Evolutionary conservation across 371 early-diverging fungal species (phyloP), one percentile per base, ranked within the genome.

Genomic region (Lichtheimia hyalospora): DNA sequence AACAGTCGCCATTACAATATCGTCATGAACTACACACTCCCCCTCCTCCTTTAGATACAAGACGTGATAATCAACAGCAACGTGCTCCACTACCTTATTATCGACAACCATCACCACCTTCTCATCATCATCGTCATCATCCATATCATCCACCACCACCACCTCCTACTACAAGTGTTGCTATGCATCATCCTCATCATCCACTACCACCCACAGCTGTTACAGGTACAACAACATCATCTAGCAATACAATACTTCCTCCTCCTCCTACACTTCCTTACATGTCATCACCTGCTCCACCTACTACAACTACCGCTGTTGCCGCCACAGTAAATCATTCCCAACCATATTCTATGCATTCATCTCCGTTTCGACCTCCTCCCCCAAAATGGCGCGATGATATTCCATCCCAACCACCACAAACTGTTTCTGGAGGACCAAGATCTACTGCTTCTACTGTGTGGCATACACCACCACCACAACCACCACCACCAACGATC

Each of bases 311-410:
- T 8, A 34, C 28, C 7, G 5, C 25, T 25, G 25, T 25, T 25
- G 7, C 34, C 34, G 34, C 34, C 34, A 34, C 34, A 34, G 34
- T 34, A 34, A 34, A 34, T 34, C 34, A 34, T 34, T 49, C 53
- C 18, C 53, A 20, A 52, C 42, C 34, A 6, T 34, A 34, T 34
- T 34, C 34, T 34, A 34, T 34, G 34, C 34, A 34, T 15, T 41
- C 52, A n/a, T 39, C 49, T n/a, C 24, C 42, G 6, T 49, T 52
- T 46, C 49, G 53, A 55, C 54, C 51, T 8, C 46, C 54, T 27
- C 57, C 62, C n/a, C 62, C 63, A 14, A 55, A 41, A n/a, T 55
- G 56, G 56, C 56, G 56, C 40, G 53, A 53, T 24, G 53, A 53
- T 16, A 49, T 48, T 25, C 56, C 13, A 28, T 41, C 54, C 40